Evolutionary conservation across 805 yeast genomes (phyloP), one percentile per base, ranked within the genome.

Genomic region (Kuraishia piskuri): DNA sequence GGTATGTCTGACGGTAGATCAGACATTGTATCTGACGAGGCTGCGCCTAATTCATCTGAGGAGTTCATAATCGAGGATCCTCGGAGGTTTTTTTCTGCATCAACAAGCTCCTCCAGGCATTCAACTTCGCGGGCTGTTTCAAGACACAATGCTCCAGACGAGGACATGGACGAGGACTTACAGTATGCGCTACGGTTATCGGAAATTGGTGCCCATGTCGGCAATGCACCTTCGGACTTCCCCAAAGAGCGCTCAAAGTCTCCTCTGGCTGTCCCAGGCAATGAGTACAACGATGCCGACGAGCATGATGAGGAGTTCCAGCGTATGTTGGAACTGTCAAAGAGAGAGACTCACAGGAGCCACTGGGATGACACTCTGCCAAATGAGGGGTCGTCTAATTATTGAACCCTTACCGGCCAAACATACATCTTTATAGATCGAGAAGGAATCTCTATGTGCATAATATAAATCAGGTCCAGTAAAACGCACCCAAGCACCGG

Each of bases 401-500:
- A 31, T n/a, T 31, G 14, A 12, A n/a, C n/a, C n/a, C n/a, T n/a
- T n/a, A 31, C 17, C 36, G 54, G 21, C 23, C 45, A 14, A 44
- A 48, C 17, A 57, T 54, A 21, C 45, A 20, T 9, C 52, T 48
- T 21, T n/a, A n/a, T 9, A 17, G 20, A 20, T 44, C 47, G 47
- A n/a, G n/a, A n/a, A n/a, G n/a, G n/a, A n/a, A n/a, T n/a, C n/a
- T n/a, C n/a, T n/a, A n/a, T n/a, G n/a, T n/a, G n/a, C n/a, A n/a
- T n/a, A n/a, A n/a, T n/a, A n/a, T n/a, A n/a, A n/a, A n/a, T n/a
- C n/a, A n/a, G n/a, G n/a, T n/a, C n/a, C n/a, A n/a, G n/a, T n/a
- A n/a, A n/a, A n/a, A n/a, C n/a, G n/a, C n/a, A n/a, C n/a, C n/a
- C n/a, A n/a, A n/a, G n/a, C n/a, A n/a, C n/a, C n/a, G n/a, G n/a